Base-by-base conservation (phyloP, 805 yeast species). In the Barnettozyma siamensis region DNA sequence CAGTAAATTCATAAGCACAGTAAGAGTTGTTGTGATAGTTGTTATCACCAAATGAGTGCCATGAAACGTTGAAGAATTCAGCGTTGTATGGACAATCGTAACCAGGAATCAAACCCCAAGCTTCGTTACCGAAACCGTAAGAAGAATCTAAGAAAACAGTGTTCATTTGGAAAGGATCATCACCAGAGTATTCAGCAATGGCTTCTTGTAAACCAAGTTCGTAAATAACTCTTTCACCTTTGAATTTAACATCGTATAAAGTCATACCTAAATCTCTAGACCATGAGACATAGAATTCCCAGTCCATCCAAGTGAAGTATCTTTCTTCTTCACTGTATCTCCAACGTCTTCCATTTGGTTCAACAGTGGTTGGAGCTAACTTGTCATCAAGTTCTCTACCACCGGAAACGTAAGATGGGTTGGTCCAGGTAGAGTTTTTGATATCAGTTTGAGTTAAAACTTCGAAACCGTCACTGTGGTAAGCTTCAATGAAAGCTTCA, bases 241-340 rank as follows among this genome's bases (percentile, higher is more conserved):
- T 54, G 45, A 54, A 56, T 45, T 47, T 54, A 15, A 57, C 35
- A 37, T 57, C 58, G 40, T 48, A 54, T 23, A 57, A 33, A 7
- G 57, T 41, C 43, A 54, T 19, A 33, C 60, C 61, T 5, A 38
- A 33, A 35, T 57, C 61, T 44, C 60, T 50, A 18, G 43, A 34
- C 59, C 59, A 57, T 3, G 57, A 47, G 28, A 46, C 38, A 26
- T 43, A 57, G 40, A 57, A 53, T 40, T 50, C 54, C 61, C 61
- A 57, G 38, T 54, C 60, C 58, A 57, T 53, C 61, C 61, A 55
- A 9, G 53, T 48, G 47, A 57, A 57, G 43, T 53, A 57, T 44
- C 59, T 48, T 24, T 57, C 59, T 6, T 31, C 24, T 37, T 54
- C 60, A 16, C 44, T 45, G 42, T 34, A 53, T 16, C 38, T 41